phyloP scores from a whole-genome alignment of 1,284 basidiomycete genomes.

The Sanguinoderma infundibulare region DNA sequence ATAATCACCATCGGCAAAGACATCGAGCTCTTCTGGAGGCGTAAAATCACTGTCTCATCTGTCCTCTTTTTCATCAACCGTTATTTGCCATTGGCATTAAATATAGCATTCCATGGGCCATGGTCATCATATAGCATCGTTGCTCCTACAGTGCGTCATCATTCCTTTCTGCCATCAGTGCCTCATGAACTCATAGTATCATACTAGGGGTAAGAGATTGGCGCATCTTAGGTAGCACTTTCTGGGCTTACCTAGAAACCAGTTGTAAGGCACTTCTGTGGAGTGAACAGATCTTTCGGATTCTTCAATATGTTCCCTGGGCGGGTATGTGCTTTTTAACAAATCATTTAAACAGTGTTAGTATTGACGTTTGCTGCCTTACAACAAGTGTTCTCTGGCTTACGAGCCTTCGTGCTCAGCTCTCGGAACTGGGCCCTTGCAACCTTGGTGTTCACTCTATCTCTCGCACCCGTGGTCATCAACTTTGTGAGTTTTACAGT shows the following conservation, averaged over 20 bases:
- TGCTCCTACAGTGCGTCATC: not conserved
- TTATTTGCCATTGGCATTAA: not conserved
- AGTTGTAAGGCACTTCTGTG: not conserved
- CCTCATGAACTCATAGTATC: not conserved
- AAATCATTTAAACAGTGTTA: not conserved
- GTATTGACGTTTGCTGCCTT: not conserved
- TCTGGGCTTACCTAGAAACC: not conserved
- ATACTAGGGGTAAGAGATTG: not conserved
- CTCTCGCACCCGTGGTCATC: not conserved
- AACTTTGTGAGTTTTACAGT: constrained; percentile 7
- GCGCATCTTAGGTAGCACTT: no score
- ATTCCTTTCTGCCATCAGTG: not conserved
- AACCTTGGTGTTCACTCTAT: not conserved
- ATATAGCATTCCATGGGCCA: not conserved
- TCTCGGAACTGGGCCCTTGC: not conserved
- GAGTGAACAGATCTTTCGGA: not conserved
- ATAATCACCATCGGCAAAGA: constrained; percentile 11
- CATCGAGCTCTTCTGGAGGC: constrained; percentile 12
- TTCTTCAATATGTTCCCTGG: constrained; percentile 7
- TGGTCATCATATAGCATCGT: not conserved
- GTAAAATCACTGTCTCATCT: constrained; percentile 1
- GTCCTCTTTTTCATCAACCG: constrained; percentile 13
- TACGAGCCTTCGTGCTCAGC: constrained; percentile 6
- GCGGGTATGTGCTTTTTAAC: constrained; percentile 4
- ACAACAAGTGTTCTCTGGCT: not conserved